These are phyloP conservation scores for Oryza meyeriana DNA, from an alignment of 176 grass and related monocot species.

Conservation along the genomic window DNA sequence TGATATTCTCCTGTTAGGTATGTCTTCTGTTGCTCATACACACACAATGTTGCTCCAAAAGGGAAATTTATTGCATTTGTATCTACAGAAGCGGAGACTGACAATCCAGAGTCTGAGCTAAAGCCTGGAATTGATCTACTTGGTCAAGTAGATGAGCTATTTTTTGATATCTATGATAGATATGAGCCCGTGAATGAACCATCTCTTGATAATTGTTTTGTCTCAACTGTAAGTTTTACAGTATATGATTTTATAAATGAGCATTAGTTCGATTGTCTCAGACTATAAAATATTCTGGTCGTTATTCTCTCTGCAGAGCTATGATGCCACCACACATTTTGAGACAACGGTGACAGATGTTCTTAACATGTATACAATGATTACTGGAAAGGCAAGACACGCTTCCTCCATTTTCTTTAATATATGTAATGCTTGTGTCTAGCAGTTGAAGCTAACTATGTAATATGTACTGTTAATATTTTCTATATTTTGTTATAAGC, in stretches of 20 bases:
- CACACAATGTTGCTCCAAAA: conserved; percentile 80
- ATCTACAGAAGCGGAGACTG: conserved; percentile 74
- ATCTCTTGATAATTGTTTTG: conserved; percentile 83
- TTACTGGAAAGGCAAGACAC: conserved; percentile 74
- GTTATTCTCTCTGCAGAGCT: conserved; percentile 58
- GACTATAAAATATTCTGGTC: not conserved
- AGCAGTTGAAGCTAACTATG: not conserved
- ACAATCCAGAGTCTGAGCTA: conserved; percentile 61
- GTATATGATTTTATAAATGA: not conserved
- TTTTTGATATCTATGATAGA: conserved; percentile 88
- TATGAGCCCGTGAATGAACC: conserved; percentile 78
- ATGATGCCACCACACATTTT: conserved; percentile 89
- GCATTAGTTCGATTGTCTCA: not conserved
- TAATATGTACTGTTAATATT: not conserved
- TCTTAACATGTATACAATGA: conserved; percentile 76
- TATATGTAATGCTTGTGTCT: not conserved
- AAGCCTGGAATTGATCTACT: conserved; percentile 80
- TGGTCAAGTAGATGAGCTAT: conserved; percentile 78
- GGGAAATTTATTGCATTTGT: conserved; percentile 93
- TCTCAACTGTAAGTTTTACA: conserved; percentile 54
- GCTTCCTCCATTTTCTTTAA: conserved; percentile 1
- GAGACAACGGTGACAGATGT: conserved; percentile 84
- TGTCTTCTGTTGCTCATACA: conserved; percentile 90
- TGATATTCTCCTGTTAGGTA: conserved; percentile 55
- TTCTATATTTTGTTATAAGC: conserved; percentile 8